Percentiles rank a stretch among this genome's conserved stretches.
Evolutionary conservation across 768 basidiomycete genomes (phyloP).

Genomic region (Phaeolepiota aurea): DNA sequence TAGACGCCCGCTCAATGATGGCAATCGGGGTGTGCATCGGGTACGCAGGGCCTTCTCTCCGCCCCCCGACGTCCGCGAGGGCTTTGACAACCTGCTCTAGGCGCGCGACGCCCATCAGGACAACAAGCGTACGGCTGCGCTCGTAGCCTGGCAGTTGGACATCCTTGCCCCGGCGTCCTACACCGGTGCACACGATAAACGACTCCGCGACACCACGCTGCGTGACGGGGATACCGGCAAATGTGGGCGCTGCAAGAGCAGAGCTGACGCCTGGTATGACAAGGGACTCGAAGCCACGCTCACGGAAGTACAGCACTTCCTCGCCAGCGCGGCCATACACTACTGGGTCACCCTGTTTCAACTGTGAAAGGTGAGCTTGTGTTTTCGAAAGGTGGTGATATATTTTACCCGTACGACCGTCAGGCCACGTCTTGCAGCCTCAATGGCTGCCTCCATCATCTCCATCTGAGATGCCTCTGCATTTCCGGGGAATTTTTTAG

Average conservation of each 20-base stretch:
- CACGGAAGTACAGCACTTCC: slow-evolving; percentile 88
- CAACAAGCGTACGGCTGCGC: slow-evolving; percentile 67
- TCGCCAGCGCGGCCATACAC: slow-evolving; percentile 94
- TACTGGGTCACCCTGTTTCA: slow-evolving; percentile 97
- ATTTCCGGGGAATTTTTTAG: slow-evolving; percentile 96
- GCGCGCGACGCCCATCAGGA: slow-evolving; percentile 95
- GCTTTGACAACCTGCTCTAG: slow-evolving; percentile 63
- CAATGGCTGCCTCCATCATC: slow-evolving; percentile 88
- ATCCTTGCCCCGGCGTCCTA: slow-evolving; percentile 76
- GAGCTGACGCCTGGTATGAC: slow-evolving; percentile 89
- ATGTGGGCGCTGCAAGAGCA: slow-evolving; percentile 82
- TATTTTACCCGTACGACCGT: slow-evolving; percentile 86
- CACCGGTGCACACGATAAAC: slow-evolving; percentile 88
- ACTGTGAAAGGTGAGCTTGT: slow-evolving; percentile 25
- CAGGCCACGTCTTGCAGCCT: slow-evolving; percentile 70
- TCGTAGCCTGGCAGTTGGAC: slow-evolving; percentile 87
- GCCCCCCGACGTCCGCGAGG: slow-evolving; percentile 23
- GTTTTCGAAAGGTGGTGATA: not conserved
- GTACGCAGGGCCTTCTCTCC: slow-evolving; percentile 44
- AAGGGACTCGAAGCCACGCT: slow-evolving; percentile 74
- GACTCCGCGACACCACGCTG: slow-evolving; percentile 92
- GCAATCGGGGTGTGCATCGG: slow-evolving; percentile 79
- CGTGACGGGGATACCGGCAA: slow-evolving; percentile 89
- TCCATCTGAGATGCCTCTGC: slow-evolving; percentile 92
- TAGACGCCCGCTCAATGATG: slow-evolving; percentile 92